Percentiles rank a stretch among this genome's conserved stretches.
Evolutionary conservation across 1,284 basidiomycete species (phyloP).

Genomic region (Irpex rosettiformis): DNA sequence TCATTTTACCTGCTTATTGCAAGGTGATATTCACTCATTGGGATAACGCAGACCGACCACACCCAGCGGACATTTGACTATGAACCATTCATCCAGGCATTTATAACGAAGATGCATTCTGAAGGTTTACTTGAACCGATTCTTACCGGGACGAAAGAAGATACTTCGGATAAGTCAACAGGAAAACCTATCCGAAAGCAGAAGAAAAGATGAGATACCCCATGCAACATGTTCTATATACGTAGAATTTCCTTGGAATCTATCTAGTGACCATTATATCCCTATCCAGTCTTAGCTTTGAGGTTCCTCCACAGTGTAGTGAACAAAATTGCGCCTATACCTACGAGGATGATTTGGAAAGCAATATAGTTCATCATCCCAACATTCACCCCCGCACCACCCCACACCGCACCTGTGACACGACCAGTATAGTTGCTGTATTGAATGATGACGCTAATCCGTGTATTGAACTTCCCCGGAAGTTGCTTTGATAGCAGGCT

Average conservation of each 20-base stretch:
- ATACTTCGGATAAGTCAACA: not conserved
- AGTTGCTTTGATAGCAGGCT: slow-evolving; percentile 66
- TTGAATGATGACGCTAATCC: slow-evolving; percentile 56
- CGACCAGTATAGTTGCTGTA: slow-evolving; percentile 65
- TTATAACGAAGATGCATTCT: slow-evolving; percentile 39
- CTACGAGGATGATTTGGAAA: slow-evolving; percentile 60
- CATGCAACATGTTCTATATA: too few relatives aligned
- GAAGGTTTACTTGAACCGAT: slow-evolving; percentile 45
- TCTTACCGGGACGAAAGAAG: slow-evolving; percentile 19
- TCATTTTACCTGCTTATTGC: not conserved
- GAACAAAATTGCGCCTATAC: slow-evolving; percentile 53
- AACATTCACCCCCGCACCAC: slow-evolving; percentile 59
- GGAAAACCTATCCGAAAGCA: not conserved
- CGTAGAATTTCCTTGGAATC: too few relatives aligned
- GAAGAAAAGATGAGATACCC: too few relatives aligned
- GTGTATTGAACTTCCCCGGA: slow-evolving; percentile 56
- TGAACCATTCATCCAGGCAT: slow-evolving; percentile 52
- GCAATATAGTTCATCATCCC: slow-evolving; percentile 63
- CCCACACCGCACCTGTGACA: slow-evolving; percentile 63
- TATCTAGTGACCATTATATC: not conserved
- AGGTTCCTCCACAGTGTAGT: slow-evolving; percentile 56
- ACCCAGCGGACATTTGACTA: slow-evolving; percentile 58
- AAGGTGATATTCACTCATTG: not conserved
- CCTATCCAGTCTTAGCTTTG: slow-evolving; percentile 51
- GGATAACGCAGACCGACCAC: slow-evolving; percentile 44